These are phyloP conservation scores for Trichoderma harzianum DNA, from an alignment of 2,329 filamentous ascomycete species.

Conservation along the genomic window DNA sequence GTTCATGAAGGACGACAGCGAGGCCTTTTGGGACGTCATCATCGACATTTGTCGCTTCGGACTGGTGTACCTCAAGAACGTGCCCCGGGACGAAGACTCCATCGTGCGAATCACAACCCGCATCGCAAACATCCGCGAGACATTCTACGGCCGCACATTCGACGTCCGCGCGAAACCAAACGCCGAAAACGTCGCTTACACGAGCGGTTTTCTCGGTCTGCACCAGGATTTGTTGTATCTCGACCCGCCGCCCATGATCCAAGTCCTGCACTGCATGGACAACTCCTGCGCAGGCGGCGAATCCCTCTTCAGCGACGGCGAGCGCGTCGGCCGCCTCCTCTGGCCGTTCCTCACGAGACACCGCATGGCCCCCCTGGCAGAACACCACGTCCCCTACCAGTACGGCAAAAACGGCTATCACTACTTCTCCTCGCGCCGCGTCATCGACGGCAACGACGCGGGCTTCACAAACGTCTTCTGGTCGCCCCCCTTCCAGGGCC, in stretches of 20 bases:
- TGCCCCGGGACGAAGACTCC: slow-evolving; percentile 64
- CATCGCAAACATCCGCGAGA: slow-evolving; percentile 77
- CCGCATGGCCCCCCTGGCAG: slow-evolving; percentile 20
- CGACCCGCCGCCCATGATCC: slow-evolving; percentile 71
- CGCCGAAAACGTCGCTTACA: slow-evolving; percentile 92
- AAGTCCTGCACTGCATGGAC: slow-evolving; percentile 84
- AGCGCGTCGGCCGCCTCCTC: slow-evolving; percentile 52
- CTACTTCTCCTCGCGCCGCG: slow-evolving; percentile 57
- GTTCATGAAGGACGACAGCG: slow-evolving; percentile 62
- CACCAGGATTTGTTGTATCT: slow-evolving; percentile 96
- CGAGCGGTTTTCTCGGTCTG: slow-evolving; percentile 73
- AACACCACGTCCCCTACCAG: slow-evolving; percentile 54
- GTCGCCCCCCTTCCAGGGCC: slow-evolving; percentile 76
- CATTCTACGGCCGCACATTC: slow-evolving; percentile 90
- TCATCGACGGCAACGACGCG: slow-evolving; percentile 41
- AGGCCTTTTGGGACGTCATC: slow-evolving; percentile 58
- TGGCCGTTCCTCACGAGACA: slow-evolving; percentile 23
- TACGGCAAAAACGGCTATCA: slow-evolving; percentile 64
- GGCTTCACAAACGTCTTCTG: slow-evolving; percentile 47
- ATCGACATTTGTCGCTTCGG: slow-evolving; percentile 63
- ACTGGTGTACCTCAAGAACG: slow-evolving; percentile 70
- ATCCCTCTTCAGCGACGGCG: slow-evolving; percentile 79
- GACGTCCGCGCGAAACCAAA: slow-evolving; percentile 78
- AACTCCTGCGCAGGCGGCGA: slow-evolving; percentile 78
- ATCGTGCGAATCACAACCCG: slow-evolving; percentile 66